Conservation (phyloP, 148 eudicot genomes). For the Cornus florida region DNA sequence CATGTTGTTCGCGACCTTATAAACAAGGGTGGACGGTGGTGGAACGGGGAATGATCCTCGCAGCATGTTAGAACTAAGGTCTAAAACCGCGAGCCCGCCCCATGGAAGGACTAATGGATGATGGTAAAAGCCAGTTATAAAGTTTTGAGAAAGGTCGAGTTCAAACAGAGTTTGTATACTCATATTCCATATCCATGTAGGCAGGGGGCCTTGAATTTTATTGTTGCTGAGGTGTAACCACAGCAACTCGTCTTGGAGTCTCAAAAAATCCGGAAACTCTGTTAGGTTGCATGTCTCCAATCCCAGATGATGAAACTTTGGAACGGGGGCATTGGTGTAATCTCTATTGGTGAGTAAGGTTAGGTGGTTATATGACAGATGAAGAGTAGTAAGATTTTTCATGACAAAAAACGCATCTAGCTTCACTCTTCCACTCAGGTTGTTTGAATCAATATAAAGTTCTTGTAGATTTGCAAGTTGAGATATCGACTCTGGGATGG, state of each 20-base stretch:
- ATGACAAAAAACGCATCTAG: slow-evolving; percentile 10
- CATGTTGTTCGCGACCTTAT: slow-evolving; percentile 18
- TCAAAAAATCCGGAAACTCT: slow-evolving; percentile 18
- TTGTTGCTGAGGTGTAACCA: slow-evolving; percentile 5
- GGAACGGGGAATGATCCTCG: slow-evolving; percentile 21
- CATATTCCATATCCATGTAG: slow-evolving; percentile 15
- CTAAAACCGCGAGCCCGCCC: not conserved
- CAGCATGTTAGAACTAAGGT: not conserved
- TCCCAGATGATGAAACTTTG: not conserved
- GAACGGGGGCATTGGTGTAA: not conserved
- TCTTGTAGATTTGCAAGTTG: not conserved
- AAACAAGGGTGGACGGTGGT: slow-evolving; percentile 3
- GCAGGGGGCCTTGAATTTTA: slow-evolving; percentile 23
- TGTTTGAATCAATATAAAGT: slow-evolving; percentile 4
- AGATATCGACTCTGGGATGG: slow-evolving; percentile 4
- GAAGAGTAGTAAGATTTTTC: not conserved
- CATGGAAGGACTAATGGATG: slow-evolving; percentile 3
- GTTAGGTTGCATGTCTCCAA: too few relatives aligned
- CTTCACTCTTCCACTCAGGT: slow-evolving; percentile 6
- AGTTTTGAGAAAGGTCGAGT: not conserved
- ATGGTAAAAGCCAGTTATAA: not conserved
- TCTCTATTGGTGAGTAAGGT: not conserved
- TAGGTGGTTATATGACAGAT: not conserved
- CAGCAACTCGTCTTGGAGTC: slow-evolving; percentile 13
- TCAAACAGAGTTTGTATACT: slow-evolving; percentile 3